Percentiles rank a stretch among this genome's conserved stretches.
phyloP scores from a whole-genome alignment of 2,329 filamentous ascomycete species.

The Metarhizium robertsii region DNA sequence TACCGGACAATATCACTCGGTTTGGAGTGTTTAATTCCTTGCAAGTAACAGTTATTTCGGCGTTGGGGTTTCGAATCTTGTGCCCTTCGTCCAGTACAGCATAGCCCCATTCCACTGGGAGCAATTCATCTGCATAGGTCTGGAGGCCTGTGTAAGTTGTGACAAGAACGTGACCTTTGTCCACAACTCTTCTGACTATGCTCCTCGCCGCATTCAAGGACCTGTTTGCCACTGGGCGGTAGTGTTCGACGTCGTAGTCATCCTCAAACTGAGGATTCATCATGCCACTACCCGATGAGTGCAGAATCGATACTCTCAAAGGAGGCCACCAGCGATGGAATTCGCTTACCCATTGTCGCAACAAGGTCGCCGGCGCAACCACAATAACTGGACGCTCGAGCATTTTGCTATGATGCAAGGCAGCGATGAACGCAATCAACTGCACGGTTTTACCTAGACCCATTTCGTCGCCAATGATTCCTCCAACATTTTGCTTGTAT shows the following conservation, averaged over 20 bases:
- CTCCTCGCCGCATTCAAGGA: conserved; percentile 56
- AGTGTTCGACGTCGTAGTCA: conserved; percentile 38
- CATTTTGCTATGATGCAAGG: conserved; percentile 83
- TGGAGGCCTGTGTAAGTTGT: conserved; percentile 96
- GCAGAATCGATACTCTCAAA: conserved; percentile 87
- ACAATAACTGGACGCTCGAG: conserved; percentile 80
- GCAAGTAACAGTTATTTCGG: conserved; percentile 87
- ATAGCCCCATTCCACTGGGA: conserved; percentile 83
- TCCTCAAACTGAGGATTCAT: conserved; percentile 63
- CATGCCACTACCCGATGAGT: conserved; percentile 96
- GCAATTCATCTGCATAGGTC: conserved; percentile 74
- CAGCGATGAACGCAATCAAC: conserved; percentile 70
- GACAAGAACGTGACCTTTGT: conserved; percentile 84
- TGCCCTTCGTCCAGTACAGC: conserved; percentile 94
- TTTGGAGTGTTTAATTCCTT: conserved; percentile 89
- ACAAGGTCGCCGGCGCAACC: conserved; percentile 86
- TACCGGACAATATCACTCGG: conserved; percentile 87
- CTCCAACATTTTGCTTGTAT: conserved; percentile 80
- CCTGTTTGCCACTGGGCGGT: conserved; percentile 22
- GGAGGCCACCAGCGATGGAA: conserved; percentile 99
- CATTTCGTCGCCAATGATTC: conserved; percentile 97
- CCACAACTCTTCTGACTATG: conserved; percentile 73
- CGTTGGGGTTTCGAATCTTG: conserved; percentile 95
- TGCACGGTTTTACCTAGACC: conserved; percentile 88
- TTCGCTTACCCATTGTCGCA: conserved; percentile 97